Conservation (phyloP, 495 filamentous ascomycete genomes). For the Daldinia childiae region DNA sequence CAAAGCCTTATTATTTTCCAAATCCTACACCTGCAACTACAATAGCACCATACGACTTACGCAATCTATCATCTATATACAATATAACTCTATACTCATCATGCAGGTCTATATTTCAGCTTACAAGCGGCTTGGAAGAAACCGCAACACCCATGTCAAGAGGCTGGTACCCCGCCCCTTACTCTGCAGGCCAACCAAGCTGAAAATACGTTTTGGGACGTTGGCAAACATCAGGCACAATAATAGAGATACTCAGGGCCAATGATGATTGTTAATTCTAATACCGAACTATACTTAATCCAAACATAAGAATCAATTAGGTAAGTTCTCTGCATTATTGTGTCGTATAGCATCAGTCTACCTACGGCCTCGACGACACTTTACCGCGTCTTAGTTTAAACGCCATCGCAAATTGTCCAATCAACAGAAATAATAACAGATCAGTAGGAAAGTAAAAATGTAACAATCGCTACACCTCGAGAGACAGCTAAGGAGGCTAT, state of each 20-base stretch:
- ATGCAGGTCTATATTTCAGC: background rate
- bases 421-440: too few relatives aligned
- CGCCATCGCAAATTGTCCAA: too few relatives aligned
- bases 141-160: background rate
- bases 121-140: background rate
- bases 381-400: too few relatives aligned
- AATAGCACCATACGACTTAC: background rate
- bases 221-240: background rate
- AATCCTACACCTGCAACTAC: background rate
- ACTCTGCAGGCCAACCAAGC: background rate
- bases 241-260: background rate
- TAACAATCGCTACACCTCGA: too few relatives aligned
- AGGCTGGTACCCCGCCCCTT: background rate
- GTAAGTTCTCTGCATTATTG: background rate
- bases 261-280: background rate
- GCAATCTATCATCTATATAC: background rate
- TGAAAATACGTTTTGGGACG: background rate
- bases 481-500: background rate
- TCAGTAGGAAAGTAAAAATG: too few relatives aligned
- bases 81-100: background rate
- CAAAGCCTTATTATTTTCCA: too few relatives aligned
- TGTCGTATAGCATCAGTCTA: background rate
- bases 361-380: too few relatives aligned
- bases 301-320: background rate
- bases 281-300: background rate